phyloP scores from a whole-genome alignment of 768 basidiomycete genomes.

The Rhizopogon vulgaris region DNA sequence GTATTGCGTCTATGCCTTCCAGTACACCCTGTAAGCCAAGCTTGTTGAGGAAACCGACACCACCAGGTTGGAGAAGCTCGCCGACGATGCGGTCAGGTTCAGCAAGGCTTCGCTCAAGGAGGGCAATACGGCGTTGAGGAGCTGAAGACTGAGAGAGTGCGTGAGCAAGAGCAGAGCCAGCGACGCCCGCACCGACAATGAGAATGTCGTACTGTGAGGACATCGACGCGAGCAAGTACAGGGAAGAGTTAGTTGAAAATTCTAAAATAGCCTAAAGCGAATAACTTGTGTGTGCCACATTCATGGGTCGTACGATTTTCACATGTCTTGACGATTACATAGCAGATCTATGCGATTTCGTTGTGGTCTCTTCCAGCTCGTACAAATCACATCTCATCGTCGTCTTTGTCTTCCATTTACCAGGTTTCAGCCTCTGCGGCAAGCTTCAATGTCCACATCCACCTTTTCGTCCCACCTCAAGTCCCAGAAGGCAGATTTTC shows the following conservation, averaged over 20 bases:
- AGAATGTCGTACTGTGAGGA: conserved; percentile 58
- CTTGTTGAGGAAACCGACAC: conserved; percentile 64
- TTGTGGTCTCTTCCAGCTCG: too few relatives aligned
- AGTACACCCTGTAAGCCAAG: conserved; percentile 75
- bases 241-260: neutral
- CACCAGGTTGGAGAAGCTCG: conserved; percentile 92
- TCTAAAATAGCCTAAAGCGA: too few relatives aligned
- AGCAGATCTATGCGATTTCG: too few relatives aligned
- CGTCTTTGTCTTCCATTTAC: too few relatives aligned
- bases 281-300: too few relatives aligned
- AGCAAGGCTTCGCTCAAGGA: conserved; percentile 86
- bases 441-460: conserved; percentile 13
- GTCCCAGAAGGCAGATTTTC: conserved; percentile 53
- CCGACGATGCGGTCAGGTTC: conserved; percentile 97
- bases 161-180: conserved; percentile 83
- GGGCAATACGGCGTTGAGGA: conserved; percentile 53
- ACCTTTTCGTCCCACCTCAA: conserved; percentile 34
- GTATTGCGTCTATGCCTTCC: conserved; percentile 85
- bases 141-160: conserved; percentile 59
- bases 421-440: neutral
- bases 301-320: too few relatives aligned
- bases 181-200: conserved; percentile 90
- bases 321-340: too few relatives aligned
- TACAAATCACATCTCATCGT: too few relatives aligned
- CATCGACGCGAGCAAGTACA: neutral